A percentile compares a stretch with the other conserved stretches of the same genome.
These are phyloP conservation scores for Kernera saxatilis DNA, from an alignment of 345 rosid genomes.

Conservation along the genomic window DNA sequence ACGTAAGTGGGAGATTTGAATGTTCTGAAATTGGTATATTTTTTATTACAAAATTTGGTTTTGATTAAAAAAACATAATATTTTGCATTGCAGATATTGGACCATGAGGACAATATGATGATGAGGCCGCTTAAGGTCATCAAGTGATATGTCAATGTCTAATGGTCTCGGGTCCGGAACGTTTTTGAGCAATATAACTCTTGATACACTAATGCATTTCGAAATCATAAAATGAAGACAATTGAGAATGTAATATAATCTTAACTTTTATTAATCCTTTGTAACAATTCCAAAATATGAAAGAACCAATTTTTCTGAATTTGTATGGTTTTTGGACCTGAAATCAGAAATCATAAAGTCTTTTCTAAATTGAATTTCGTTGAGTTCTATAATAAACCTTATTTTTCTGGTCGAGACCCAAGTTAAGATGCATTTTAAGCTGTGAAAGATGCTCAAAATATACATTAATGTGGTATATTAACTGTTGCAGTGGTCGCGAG, in stretches of 20 bases:
- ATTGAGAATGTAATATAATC: not conserved
- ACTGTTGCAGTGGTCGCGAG: too few species aligned
- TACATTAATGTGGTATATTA: too few species aligned
- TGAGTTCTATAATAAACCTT: too few species aligned
- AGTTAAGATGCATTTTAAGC: too few species aligned
- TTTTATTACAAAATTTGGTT: not conserved
- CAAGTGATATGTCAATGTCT: constrained; percentile 25
- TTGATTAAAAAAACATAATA: not conserved
- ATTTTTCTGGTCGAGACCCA: too few species aligned
- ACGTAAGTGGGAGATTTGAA: constrained; percentile 44
- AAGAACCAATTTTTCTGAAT: not conserved
- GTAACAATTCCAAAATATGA: not conserved
- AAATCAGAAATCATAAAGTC: not conserved
- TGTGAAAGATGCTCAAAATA: too few species aligned
- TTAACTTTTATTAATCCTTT: not conserved
- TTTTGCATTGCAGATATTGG: constrained; percentile 53
- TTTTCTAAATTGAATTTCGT: too few species aligned
- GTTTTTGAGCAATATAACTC: not conserved
- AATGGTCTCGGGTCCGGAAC: not conserved
- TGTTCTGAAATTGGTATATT: not conserved
- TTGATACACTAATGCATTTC: too few species aligned
- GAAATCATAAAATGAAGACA: not conserved
- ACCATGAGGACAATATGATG: constrained; percentile 90
- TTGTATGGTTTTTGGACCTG: not conserved
- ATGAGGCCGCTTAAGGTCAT: constrained; percentile 74